Percentiles rank a stretch among this genome's conserved stretches.
Evolutionary conservation across 345 rosid species (phyloP).

Genomic region (Hibiscus mutabilis): DNA sequence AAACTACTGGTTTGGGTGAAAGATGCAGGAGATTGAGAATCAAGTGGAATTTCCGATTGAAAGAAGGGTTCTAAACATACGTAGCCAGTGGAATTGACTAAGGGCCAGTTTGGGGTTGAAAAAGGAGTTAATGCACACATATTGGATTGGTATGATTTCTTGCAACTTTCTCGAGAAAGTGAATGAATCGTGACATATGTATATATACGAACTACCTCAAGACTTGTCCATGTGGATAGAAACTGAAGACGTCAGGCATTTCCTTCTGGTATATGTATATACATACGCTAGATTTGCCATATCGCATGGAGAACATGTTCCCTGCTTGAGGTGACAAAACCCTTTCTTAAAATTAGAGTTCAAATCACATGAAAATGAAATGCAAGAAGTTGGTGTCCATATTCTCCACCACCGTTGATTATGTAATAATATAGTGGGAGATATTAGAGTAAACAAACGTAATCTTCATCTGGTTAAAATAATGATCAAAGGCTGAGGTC

Average conservation of each 20-base stretch:
- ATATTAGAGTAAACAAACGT: background rate
- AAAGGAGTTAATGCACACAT: background rate
- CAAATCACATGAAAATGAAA: background rate
- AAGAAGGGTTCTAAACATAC: background rate
- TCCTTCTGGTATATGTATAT: background rate
- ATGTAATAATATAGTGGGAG: background rate
- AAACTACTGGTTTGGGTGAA: background rate
- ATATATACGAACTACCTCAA: slow-evolving; percentile 5
- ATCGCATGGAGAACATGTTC: background rate
- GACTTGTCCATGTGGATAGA: too few relatives aligned
- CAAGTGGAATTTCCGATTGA: background rate
- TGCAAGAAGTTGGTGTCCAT: too few relatives aligned
- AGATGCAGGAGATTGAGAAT: background rate
- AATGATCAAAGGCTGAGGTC: background rate
- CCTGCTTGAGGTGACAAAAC: background rate
- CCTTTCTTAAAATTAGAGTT: background rate
- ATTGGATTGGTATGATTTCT: background rate
- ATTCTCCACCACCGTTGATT: background rate
- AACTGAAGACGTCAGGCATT: background rate
- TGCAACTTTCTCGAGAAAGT: background rate
- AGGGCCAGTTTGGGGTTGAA: background rate
- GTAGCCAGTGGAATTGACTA: background rate
- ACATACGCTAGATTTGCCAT: background rate
- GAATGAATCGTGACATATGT: background rate
- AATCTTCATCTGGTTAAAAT: background rate